Base-by-base conservation (phyloP, 164 flowering plant species). In the Litsea cubeba region DNA sequence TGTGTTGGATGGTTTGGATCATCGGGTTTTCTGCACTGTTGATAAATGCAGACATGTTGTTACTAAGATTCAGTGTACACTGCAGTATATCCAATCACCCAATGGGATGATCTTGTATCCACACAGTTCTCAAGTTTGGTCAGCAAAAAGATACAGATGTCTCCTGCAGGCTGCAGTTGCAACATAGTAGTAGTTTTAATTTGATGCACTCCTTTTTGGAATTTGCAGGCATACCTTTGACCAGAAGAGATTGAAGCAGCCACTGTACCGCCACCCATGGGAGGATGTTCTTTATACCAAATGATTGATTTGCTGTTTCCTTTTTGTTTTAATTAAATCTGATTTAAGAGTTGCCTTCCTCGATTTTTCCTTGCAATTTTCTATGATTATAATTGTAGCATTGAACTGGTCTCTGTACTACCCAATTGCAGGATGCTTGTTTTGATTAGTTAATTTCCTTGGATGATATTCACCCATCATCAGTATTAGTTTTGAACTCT, bases 211-310 rank as follows among this genome's bases (percentile, higher is more conserved):
- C 12, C 5, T 58, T 65, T 5, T 12, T 66, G 76, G 26, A 77
- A 79, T 25, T 78, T 49, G 72, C 90, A 95, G 99, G 88, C 98
- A 95, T 76, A 93, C 99, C n/a, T 95, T 95, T 40, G 99, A 95
- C 82, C 99, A 95, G 83, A 93, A 95, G 96, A 91, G 99, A 81
- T 81, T 95, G 92, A 95, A 95, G 84, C 99, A 95, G 86, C 97
- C 99, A 2, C 89, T 95, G 28, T 95, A 95, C 86, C 94, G 99
- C 57, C 99, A 95, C 87, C 99, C 99, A 76, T 93, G 99, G 99
- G 99, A 95, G 81, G 98, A 95, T 83, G 98, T 95, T 69, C 92
- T 95, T 66, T 95, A 95, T 88, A 95, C 99, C 82, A 95, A 95
- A 87, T 95, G 83, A 91, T n/a, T 4, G 35, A 54, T 68, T 54